These are phyloP conservation scores for Evernia prunastri DNA, from an alignment of 495 filamentous ascomycete species.

Conservation along the genomic window DNA sequence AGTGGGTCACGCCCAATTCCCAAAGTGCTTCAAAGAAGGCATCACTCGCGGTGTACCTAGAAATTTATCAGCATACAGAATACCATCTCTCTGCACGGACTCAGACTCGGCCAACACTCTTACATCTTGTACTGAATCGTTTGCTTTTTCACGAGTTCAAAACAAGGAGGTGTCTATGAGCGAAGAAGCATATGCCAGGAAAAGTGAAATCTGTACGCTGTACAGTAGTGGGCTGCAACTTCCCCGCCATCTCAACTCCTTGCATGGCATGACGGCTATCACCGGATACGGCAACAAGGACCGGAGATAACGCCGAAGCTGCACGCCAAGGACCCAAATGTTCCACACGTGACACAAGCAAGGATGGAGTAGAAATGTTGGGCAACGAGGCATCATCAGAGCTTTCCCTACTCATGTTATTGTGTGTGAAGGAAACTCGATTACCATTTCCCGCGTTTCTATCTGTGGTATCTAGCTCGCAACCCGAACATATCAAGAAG, in stretches of 20 bases:
- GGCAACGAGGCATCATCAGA: neutral
- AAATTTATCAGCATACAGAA: neutral
- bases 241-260: neutral
- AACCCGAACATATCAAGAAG: slow-evolving; percentile 1
- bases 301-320: neutral
- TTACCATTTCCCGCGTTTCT: slow-evolving; percentile 12
- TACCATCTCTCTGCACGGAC: neutral
- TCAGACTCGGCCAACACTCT: neutral
- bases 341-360: neutral
- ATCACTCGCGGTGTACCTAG: slow-evolving; percentile 63
- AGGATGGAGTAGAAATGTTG: neutral
- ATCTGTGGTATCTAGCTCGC: slow-evolving; percentile 17
- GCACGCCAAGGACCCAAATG: no score
- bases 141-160: neutral
- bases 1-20: slow-evolving; percentile 80
- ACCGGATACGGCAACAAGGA: neutral
- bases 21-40: slow-evolving; percentile 95
- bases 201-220: no score
- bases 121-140: neutral
- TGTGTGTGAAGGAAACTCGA: neutral
- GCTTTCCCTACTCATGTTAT: neutral
- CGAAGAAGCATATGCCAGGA: neutral
- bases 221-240: neutral
- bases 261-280: neutral
- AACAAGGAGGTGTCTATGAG: neutral